These are phyloP conservation scores for Psophocarpus tetragonolobus DNA, from an alignment of 306 rosid species.

Conservation along the genomic window DNA sequence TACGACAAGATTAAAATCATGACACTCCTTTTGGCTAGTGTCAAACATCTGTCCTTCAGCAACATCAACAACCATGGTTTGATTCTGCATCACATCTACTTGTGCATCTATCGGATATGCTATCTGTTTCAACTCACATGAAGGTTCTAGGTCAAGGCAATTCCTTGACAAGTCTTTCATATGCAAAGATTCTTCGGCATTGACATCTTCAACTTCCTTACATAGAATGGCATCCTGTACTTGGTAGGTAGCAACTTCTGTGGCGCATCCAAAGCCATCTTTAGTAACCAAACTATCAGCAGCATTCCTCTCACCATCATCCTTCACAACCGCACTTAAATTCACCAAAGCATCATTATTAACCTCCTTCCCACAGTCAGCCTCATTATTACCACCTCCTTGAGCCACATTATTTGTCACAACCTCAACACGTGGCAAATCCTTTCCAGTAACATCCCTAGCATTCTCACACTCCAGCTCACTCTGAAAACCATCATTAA, in stretches of 20 bases:
- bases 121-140: slow-evolving; percentile 30
- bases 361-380: not conserved
- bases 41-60: slow-evolving; percentile 11
- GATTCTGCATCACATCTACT: slow-evolving; percentile 34
- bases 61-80: not conserved
- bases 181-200: slow-evolving; percentile 19
- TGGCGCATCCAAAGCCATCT: not conserved
- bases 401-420: not conserved
- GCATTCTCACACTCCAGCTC: slow-evolving; percentile 2
- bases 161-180: slow-evolving; percentile 1
- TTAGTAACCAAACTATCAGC: slow-evolving; percentile 21
- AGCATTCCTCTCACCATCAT: slow-evolving; percentile 8
- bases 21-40: slow-evolving; percentile 20
- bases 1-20: slow-evolving; percentile 48
- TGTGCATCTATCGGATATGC: slow-evolving; percentile 28
- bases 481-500: slow-evolving; percentile 17
- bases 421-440: not conserved
- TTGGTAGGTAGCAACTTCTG: slow-evolving; percentile 11
- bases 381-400: slow-evolving; percentile 8
- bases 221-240: slow-evolving; percentile 9
- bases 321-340: not conserved
- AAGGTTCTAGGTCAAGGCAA: not conserved
- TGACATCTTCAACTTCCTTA: slow-evolving; percentile 20
- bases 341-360: slow-evolving; percentile 1
- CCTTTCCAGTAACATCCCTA: slow-evolving; percentile 16